Evolutionary conservation across 768 basidiomycete genomes (phyloP), one percentile per base, ranked within the genome.

Genomic region (Mycena maculata): DNA sequence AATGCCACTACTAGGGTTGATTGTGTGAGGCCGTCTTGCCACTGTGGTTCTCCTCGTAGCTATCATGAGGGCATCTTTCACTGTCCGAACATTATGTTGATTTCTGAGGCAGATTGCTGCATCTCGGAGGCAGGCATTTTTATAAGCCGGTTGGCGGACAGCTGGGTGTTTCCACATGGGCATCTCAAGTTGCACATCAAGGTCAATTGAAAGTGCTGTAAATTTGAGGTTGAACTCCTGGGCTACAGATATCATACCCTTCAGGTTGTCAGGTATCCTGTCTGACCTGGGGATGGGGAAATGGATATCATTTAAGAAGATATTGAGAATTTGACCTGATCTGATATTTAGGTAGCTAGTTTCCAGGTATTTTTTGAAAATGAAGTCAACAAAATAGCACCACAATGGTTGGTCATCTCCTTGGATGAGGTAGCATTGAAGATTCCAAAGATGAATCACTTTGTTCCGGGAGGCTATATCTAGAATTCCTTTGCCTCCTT

Each of bases 1-100:
- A 44, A 58, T 53, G 52, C 42, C 42, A 53, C 56, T n/a, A n/a
- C n/a, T 44, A 20, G 56, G 56, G 18, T 58, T 58, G 41, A 58
- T 30, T 2, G 23, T 44, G 30, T 58, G 56, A 13, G 56, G 56
- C 7, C 20, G 39, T 30, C 56, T 28, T 22, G 56, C 27, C 18
- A 58, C 20, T 12, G 39, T 42, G n/a, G 56, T 58, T 11, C 42
- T 16, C 11, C 56, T 28, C 10, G 25, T 42, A 30, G 56, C 56
- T n/a, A 58, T 58, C 22, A 22, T 20, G 12, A 58, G 41, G 7
- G 42, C 28, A 31, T 58, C 41, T 44, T 22, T 16, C 2, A 58
- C 56, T 3, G 56, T 44, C 12, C 42, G 56, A 28, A 45, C 42
- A 3, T 15, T n/a, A 31, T 58, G 42, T 12, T 30, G 5, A 18